Evolutionary conservation across 345 rosid genomes (phyloP).

Genomic region (Populus pruinosa): DNA sequence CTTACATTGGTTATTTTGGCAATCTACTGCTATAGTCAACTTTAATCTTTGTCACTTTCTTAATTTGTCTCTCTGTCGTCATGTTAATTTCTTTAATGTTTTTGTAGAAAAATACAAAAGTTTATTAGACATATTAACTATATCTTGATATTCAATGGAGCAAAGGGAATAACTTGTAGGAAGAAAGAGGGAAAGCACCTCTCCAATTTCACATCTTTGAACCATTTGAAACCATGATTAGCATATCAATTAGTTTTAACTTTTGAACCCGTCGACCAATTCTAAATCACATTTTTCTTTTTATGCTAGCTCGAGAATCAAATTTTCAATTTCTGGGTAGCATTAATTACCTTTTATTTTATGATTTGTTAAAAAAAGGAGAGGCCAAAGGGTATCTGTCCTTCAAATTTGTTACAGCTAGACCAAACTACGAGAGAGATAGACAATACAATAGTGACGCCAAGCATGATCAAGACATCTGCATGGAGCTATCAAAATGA

Average conservation of each 20-base stretch:
- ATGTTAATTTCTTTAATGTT: background rate
- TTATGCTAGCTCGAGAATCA: background rate
- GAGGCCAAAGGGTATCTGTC: no score
- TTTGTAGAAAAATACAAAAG: background rate
- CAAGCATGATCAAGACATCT: background rate
- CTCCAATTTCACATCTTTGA: no score
- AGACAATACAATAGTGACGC: background rate
- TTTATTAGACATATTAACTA: background rate
- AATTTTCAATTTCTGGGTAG: background rate
- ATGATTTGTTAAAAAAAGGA: no score
- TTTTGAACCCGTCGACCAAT: no score
- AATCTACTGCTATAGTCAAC: background rate
- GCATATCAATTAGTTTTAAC: no score
- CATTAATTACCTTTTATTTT: background rate
- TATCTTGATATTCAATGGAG: background rate
- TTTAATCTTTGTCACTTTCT: background rate
- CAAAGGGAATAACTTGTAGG: background rate
- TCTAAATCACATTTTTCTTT: no score
- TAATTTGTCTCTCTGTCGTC: background rate
- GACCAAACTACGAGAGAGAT: no score
- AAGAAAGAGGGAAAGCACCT: no score
- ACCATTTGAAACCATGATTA: no score
- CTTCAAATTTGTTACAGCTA: no score
- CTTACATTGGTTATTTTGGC: background rate
- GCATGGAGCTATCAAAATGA: no score